Evolutionary conservation across 2,329 filamentous ascomycete species (phyloP).

Genomic region (Aureobasidium melanogenum): DNA sequence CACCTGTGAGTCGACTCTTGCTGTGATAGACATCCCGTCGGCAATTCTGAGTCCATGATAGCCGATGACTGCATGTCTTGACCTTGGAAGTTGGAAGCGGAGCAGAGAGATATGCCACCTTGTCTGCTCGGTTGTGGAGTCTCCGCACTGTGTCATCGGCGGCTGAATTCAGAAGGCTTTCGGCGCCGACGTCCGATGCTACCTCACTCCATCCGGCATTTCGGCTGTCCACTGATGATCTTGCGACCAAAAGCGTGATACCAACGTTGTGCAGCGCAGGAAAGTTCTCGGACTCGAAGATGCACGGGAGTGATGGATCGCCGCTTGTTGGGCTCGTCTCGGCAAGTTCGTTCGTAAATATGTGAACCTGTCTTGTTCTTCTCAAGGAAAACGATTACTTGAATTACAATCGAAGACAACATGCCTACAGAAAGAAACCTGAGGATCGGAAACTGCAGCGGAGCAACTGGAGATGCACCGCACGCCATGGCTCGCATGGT

Average conservation of each 20-base stretch:
- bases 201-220: background rate
- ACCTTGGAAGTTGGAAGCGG: no score
- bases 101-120: background rate
- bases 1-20: background rate
- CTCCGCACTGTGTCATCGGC: background rate
- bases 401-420: background rate
- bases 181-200: background rate
- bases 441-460: background rate
- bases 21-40: background rate
- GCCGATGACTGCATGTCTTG: background rate
- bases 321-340: background rate
- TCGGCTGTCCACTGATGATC: background rate
- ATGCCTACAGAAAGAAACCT: constrained; percentile 4
- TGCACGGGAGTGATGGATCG: background rate
- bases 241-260: background rate
- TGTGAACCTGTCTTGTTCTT: background rate
- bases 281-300: background rate
- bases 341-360: background rate
- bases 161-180: background rate
- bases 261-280: background rate
- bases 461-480: constrained; percentile 9
- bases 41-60: background rate
- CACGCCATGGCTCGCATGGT: constrained; percentile 9
- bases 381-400: background rate
- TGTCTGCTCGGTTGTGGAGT: background rate